Conservation (phyloP, 192 early-diverging fungal species). For the Gorgonomyces haynaldii region DNA sequence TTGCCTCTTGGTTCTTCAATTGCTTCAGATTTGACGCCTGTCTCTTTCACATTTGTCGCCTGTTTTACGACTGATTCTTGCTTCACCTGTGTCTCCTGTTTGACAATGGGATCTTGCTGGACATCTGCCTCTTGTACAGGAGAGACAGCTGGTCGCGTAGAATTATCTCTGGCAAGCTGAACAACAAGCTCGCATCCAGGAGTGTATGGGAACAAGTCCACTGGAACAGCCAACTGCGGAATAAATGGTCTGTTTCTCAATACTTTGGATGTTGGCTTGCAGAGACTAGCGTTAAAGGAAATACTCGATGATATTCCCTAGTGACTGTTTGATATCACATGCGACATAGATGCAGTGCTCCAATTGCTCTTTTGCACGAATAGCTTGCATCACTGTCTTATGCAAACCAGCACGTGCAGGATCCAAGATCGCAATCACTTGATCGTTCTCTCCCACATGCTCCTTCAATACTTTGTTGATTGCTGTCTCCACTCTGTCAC, state of each 20-base stretch:
- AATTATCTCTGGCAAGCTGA: neutral
- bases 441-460: conserved; percentile 28
- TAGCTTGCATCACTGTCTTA: conserved; percentile 44
- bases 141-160: too few species aligned
- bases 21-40: too few species aligned
- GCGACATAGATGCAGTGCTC: conserved; percentile 54
- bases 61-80: too few species aligned
- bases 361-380: conserved; percentile 44
- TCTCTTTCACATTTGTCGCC: too few species aligned
- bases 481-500: conserved; percentile 49
- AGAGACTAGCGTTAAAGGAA: conserved; percentile 36
- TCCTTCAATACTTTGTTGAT: conserved; percentile 23
- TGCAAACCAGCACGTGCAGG: conserved; percentile 58
- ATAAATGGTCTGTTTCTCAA: conserved; percentile 49
- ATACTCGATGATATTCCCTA: conserved; percentile 54
- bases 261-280: conserved; percentile 52
- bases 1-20: too few species aligned
- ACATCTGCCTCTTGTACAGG: too few species aligned
- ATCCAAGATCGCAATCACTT: conserved; percentile 63
- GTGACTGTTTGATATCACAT: conserved; percentile 50
- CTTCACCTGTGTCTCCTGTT: too few species aligned
- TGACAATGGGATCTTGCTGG: too few species aligned
- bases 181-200: conserved; percentile 51
- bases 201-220: conserved; percentile 73
- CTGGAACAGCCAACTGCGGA: conserved; percentile 39